Evolutionary conservation across 2,329 filamentous ascomycete species (phyloP).

Genomic region (Aureobasidium leucospermi): DNA sequence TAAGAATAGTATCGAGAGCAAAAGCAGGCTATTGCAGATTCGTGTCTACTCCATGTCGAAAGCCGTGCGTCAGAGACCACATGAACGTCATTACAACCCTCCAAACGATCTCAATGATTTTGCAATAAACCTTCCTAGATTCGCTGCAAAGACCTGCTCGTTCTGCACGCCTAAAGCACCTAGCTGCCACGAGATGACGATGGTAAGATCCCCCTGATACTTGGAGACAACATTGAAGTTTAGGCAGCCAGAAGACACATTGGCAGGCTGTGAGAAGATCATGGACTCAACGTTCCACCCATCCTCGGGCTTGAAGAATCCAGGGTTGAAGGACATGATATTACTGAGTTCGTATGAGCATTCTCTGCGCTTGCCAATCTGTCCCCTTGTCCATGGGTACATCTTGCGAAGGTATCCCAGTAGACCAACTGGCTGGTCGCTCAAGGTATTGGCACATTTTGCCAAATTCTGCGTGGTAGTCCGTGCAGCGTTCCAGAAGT

Average conservation of each 20-base stretch:
- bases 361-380: conserved; percentile 33
- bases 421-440: conserved; percentile 38
- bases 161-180: conserved; percentile 34
- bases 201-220: conserved; percentile 32
- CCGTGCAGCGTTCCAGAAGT: conserved; percentile 30
- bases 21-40: too few relatives aligned
- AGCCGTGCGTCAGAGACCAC: too few relatives aligned
- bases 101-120: neutral
- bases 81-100: neutral
- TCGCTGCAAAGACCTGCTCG: conserved; percentile 23
- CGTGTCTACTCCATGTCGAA: too few relatives aligned
- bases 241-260: conserved; percentile 32
- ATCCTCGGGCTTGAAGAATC: neutral
- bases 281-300: conserved; percentile 25
- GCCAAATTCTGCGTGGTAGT: conserved; percentile 28
- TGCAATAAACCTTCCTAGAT: neutral
- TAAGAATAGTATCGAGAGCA: too few relatives aligned
- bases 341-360: conserved; percentile 43
- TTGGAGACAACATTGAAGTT: conserved; percentile 37
- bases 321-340: conserved; percentile 31
- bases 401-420: conserved; percentile 36
- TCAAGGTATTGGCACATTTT: conserved; percentile 24
- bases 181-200: conserved; percentile 37
- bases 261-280: conserved; percentile 40
- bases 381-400: conserved; percentile 32